phyloP scores from a whole-genome alignment of 2,329 filamentous ascomycete species.

The Diaporthe nobilis region DNA sequence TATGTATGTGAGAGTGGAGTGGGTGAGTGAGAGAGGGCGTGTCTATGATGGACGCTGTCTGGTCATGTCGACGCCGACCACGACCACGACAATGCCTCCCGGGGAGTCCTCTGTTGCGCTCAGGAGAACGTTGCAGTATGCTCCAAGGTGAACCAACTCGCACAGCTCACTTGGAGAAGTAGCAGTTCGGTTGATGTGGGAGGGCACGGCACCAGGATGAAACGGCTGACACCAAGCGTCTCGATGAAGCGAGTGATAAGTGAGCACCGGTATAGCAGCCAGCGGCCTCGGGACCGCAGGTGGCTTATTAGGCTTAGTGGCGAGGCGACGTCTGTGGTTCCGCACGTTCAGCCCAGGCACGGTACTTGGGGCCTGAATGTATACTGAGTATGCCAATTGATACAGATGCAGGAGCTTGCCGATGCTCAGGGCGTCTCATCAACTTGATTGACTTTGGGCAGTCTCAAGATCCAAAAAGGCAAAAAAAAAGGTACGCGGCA shows the following conservation, averaged over 20 bases:
- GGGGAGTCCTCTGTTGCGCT: neutral
- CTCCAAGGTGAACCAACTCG: neutral
- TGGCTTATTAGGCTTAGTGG: neutral
- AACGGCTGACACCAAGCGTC: constrained; percentile 23
- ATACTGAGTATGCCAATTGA: neutral
- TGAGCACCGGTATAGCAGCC: neutral
- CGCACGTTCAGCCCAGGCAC: neutral
- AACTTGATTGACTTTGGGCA: constrained; percentile 8
- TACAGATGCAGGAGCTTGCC: constrained; percentile 3
- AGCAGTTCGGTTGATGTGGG: neutral
- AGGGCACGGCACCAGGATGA: constrained; percentile 27
- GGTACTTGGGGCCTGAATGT: neutral
- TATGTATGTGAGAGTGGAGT: neutral
- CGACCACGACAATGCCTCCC: constrained; percentile 5
- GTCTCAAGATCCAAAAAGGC: constrained; percentile 16
- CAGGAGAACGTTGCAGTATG: neutral
- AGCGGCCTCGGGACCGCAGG: neutral
- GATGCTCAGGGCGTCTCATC: constrained; percentile 3
- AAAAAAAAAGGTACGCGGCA: neutral
- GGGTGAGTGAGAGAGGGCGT: neutral
- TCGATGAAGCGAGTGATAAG: neutral
- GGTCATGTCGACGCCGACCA: constrained; percentile 34
- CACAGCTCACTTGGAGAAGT: neutral
- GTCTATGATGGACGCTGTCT: constrained; percentile 23
- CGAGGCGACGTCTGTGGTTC: neutral